Evolutionary conservation across 306 rosid species (phyloP).

Genomic region (Lotus japonicus): DNA sequence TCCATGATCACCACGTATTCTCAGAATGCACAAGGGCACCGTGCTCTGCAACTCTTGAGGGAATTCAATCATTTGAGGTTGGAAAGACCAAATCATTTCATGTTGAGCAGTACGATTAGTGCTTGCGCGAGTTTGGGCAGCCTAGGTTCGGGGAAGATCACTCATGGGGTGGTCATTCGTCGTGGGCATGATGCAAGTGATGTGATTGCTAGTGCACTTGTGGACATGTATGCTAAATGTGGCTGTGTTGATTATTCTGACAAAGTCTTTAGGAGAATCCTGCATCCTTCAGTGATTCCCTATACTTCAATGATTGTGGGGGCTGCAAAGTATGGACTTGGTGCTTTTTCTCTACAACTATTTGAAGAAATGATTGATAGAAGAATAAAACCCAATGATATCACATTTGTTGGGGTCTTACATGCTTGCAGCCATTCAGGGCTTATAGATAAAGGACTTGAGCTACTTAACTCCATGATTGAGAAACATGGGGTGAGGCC

Average conservation of each 20-base stretch:
- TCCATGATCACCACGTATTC: slow-evolving; percentile 73
- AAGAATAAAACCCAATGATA: slow-evolving; percentile 53
- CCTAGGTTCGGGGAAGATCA: slow-evolving; percentile 53
- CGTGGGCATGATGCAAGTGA: slow-evolving; percentile 39
- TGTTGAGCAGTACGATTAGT: slow-evolving; percentile 59
- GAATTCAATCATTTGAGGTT: slow-evolving; percentile 37
- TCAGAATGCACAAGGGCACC: slow-evolving; percentile 61
- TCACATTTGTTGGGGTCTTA: slow-evolving; percentile 76
- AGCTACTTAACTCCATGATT: slow-evolving; percentile 50
- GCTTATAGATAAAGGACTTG: slow-evolving; percentile 65
- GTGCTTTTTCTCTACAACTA: slow-evolving; percentile 48
- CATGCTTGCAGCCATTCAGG: slow-evolving; percentile 92
- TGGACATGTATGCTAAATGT: slow-evolving; percentile 92
- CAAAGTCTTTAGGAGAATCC: slow-evolving; percentile 50
- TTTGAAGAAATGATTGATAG: slow-evolving; percentile 63
- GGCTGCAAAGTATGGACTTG: slow-evolving; percentile 84
- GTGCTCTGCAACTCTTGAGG: slow-evolving; percentile 42
- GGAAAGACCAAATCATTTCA: slow-evolving; percentile 59
- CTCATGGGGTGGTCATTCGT: slow-evolving; percentile 61
- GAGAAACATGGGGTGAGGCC: slow-evolving; percentile 55
- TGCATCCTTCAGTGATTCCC: slow-evolving; percentile 50
- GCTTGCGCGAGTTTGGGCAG: slow-evolving; percentile 77
- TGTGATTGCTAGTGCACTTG: slow-evolving; percentile 65
- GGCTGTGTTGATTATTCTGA: slow-evolving; percentile 57
- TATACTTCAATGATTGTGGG: slow-evolving; percentile 84